Conservation (phyloP, 2,329 filamentous ascomycete genomes). For the Aspergillus unguis region DNA sequence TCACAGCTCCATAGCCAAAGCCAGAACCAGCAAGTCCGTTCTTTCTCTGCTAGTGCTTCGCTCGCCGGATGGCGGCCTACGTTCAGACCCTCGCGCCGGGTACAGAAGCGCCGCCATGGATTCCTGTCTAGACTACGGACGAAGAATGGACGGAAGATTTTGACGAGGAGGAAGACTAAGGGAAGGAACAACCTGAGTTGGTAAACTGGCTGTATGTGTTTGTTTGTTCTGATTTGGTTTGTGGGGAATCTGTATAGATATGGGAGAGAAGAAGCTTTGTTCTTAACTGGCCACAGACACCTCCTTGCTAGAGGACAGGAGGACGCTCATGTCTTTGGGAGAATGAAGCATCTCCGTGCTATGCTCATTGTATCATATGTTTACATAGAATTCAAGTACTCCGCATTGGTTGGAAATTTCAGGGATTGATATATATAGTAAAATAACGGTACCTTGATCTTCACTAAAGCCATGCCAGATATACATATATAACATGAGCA, state of each 20-base stretch:
- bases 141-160: conserved; percentile 52
- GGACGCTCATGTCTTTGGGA: neutral
- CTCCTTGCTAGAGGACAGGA: neutral
- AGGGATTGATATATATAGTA: too few species aligned
- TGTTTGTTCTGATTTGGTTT: conserved; percentile 3
- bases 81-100: conserved; percentile 57
- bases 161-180: conserved; percentile 55
- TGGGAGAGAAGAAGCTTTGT: neutral
- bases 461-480: too few species aligned
- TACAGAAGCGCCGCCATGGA: conserved; percentile 61
- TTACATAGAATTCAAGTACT: conserved; percentile 9
- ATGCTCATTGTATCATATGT: conserved; percentile 15
- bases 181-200: conserved; percentile 53
- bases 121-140: conserved; percentile 54
- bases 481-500: too few species aligned
- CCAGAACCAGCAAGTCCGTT: conserved; percentile 24
- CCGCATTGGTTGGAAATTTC: neutral
- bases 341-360: neutral
- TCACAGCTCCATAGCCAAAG: neutral
- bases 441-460: too few species aligned
- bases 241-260: conserved; percentile 1
- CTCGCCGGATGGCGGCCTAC: conserved; percentile 51
- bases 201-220: conserved; percentile 31
- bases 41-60: conserved; percentile 44
- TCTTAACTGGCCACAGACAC: too few species aligned